Evolutionary conservation across 495 filamentous ascomycete genomes (phyloP), one percentile per base, ranked within the genome.

Genomic region (Aspergillus indologenus): DNA sequence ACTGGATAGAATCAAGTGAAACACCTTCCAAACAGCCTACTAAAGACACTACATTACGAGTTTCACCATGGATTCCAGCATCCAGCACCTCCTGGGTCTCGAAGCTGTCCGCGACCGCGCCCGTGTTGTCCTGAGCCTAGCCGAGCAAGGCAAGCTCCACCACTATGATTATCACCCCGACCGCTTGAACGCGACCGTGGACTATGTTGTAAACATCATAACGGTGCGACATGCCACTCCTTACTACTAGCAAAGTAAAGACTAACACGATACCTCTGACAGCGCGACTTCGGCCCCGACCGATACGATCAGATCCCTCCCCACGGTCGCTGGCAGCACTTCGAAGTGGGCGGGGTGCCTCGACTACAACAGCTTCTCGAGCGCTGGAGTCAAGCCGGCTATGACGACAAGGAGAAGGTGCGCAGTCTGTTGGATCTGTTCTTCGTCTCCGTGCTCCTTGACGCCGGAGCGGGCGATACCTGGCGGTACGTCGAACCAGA

Each of bases 261-360:
- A 43, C 34, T 48, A 2, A 47, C 24, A 19, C 15, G 12, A 21
- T 1, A 46, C 18, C 22, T 29, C 3, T 22, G 7, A 54, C 11
- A 84, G 82, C 72, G 82, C 52, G 82, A 85, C 65, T 83, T 78
- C 59, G 80, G 78, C 21, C 81, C 82, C 0, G 74, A 82, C 61
- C 63, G 56, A 43, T 85, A 79, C 61, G 56, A 82, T 45, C 52
- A 59, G 1, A 77, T 77, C 40, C 91, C 91, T 3, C 84, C 87
- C 12, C 91, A 95, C 67, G 91, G 91, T 50, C 82, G 91, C 31
- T 92, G 91, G 84, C 91, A 96, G 71, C 91, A 96, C 68, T 96
- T 96, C 65, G 86, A 89, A 50, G 85, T 92, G 54, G 91, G 91
- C n/a, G 89, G 86, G 0, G 78, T 83, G 8, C 86, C 90, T 65